These are phyloP conservation scores for Moesziomyces aphidis DNA, from an alignment of 1,284 basidiomycete species.

Conservation along the genomic window DNA sequence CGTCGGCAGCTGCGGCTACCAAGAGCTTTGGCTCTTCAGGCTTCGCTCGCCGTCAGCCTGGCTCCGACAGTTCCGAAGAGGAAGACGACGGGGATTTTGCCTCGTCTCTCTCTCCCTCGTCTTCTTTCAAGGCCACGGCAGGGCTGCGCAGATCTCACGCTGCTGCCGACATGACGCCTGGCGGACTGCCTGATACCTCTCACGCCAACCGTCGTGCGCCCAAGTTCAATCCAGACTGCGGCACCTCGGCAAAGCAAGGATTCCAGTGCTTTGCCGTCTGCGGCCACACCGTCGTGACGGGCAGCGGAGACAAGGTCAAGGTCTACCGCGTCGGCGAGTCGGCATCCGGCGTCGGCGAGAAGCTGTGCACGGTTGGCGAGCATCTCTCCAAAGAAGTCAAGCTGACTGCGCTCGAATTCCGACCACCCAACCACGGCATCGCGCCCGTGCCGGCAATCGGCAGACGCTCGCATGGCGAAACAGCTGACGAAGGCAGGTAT, in stretches of 20 bases:
- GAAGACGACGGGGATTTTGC: conserved; percentile 31
- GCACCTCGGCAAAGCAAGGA: conserved; percentile 26
- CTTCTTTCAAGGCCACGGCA: conserved; percentile 24
- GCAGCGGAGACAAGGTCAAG: conserved; percentile 54
- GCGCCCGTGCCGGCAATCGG: conserved; percentile 22
- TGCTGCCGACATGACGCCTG: conserved; percentile 30
- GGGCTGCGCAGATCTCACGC: conserved; percentile 27
- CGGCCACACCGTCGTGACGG: conserved; percentile 49
- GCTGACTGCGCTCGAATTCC: conserved; percentile 50
- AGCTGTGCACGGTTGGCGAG: conserved; percentile 52
- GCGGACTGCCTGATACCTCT: conserved; percentile 44
- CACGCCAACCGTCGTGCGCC: conserved; percentile 48
- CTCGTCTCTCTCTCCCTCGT: conserved; percentile 22
- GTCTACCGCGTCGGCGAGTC: conserved; percentile 54
- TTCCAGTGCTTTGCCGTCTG: conserved; percentile 51
- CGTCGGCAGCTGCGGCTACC: conserved; percentile 8
- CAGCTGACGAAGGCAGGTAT: conserved; percentile 52
- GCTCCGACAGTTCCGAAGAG: conserved; percentile 39
- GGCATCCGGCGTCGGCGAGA: conserved; percentile 36
- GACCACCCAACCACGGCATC: conserved; percentile 39
- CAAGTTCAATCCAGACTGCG: conserved; percentile 41
- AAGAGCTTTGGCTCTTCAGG: conserved; percentile 28
- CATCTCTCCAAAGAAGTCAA: conserved; percentile 50
- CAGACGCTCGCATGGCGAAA: conserved; percentile 34
- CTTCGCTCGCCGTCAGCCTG: conserved; percentile 4